Conservation (phyloP, 306 rosid species). For the Trifolium dubium region DNA sequence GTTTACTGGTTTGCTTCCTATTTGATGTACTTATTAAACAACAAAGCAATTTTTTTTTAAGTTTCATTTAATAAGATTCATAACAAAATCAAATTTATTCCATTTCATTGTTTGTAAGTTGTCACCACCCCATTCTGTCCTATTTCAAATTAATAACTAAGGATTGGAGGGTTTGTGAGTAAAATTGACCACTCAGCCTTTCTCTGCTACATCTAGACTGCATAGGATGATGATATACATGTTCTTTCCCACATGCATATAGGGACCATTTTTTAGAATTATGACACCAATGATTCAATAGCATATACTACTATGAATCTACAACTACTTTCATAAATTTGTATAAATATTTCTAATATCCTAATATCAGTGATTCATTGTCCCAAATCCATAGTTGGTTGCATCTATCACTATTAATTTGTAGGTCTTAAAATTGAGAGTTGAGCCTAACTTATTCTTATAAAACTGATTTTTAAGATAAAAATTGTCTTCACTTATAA, state of each 20-base stretch:
- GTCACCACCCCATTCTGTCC: neutral
- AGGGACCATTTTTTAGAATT: slow-evolving; percentile 10
- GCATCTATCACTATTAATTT: neutral
- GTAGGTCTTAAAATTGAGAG: neutral
- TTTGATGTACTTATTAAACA: neutral
- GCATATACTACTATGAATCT: neutral
- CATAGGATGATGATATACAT: neutral
- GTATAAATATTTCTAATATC: slow-evolving; percentile 9
- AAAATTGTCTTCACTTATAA: no score
- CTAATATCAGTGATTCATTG: neutral
- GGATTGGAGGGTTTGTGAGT: neutral
- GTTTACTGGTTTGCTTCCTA: neutral
- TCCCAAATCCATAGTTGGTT: neutral
- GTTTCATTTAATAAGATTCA: neutral
- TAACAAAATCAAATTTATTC: neutral
- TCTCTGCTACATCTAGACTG: neutral
- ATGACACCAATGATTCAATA: slow-evolving; percentile 13
- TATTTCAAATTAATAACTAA: neutral
- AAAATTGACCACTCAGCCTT: slow-evolving; percentile 26
- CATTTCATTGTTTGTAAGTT: neutral
- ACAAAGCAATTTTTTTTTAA: neutral
- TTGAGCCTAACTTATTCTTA: no score
- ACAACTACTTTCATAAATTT: slow-evolving; percentile 12
- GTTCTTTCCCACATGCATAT: slow-evolving; percentile 20
- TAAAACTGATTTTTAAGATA: no score